phyloP scores from a whole-genome alignment of 2,329 filamentous ascomycete species.

The Verticillium nonalfalfae region DNA sequence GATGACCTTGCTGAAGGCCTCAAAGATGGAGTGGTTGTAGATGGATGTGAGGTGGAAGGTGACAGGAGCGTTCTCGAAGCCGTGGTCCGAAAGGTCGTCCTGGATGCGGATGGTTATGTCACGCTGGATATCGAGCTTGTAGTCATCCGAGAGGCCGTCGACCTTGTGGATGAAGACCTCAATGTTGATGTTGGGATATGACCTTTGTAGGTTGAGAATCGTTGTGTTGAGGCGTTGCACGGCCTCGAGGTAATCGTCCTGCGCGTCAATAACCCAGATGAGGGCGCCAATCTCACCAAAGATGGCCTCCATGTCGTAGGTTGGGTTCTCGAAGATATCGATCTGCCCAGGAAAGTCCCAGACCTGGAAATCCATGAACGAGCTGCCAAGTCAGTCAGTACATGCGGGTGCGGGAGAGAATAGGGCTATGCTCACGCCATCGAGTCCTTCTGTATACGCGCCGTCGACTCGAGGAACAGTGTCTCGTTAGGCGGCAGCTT shows the following conservation, averaged over 20 bases:
- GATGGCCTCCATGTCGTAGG: constrained; percentile 86
- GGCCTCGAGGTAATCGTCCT: constrained; percentile 94
- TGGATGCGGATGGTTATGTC: constrained; percentile 96
- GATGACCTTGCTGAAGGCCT: constrained; percentile 97
- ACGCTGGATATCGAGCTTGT: constrained; percentile 90
- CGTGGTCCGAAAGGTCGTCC: constrained; percentile 89
- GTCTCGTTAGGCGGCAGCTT: constrained; percentile 96
- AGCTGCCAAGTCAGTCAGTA: constrained; percentile 43
- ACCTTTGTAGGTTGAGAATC: constrained; percentile 80
- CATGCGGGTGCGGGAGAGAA: background rate
- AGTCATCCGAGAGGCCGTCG: constrained; percentile 94
- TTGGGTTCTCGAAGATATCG: constrained; percentile 78
- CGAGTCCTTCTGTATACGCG: constrained; percentile 86
- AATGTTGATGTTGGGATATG: constrained; percentile 90
- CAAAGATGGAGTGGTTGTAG: constrained; percentile 97
- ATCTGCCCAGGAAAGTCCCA: constrained; percentile 97
- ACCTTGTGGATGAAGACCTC: constrained; percentile 99
- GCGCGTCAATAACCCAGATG: constrained; percentile 98
- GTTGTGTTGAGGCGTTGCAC: constrained; percentile 82
- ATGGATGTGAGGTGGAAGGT: constrained; percentile 96
- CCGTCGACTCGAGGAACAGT: constrained; percentile 90
- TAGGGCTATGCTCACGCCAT: constrained; percentile 65
- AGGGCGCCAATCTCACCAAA: constrained; percentile 91
- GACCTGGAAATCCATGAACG: constrained; percentile 98
- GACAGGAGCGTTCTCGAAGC: constrained; percentile 88